Evolutionary conservation across 352 stramenopile genomes (phyloP), one percentile per base, ranked within the genome.

Genomic region (Phytophthora quininea): DNA sequence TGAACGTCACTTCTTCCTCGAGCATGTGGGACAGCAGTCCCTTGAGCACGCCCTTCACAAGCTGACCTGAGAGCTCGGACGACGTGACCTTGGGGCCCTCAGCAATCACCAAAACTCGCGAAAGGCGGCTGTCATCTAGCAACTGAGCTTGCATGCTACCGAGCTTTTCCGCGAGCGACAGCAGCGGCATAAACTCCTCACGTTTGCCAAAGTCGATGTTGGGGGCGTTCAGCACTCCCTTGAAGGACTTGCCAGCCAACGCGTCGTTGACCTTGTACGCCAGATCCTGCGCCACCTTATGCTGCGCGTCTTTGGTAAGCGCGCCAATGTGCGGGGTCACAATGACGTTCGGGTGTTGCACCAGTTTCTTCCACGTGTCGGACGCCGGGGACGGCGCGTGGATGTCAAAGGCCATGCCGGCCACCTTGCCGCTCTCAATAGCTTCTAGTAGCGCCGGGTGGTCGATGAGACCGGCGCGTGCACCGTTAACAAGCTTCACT

Each of bases 261-360:
- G 95, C 98, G 50, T 97, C 80, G 54, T 91, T 86, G 49, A 99
- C 90, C 63, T 98, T 96, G 70, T 92, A 85, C 6, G 94, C 91
- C 65, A 98, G 66, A 55, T 97, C 91, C 47, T 79, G 81, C 52
- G 97, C 95, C 37, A 98, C 91, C 76, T 94, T 93, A 46, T 97
- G 80, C 86, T 99, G 95, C 3, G 95, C 96, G 71, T 98, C 96
- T 35, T 84, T 89, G 1, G 97, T 99, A 24, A 96, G 90, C 14
- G 97, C 97, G 52, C 97, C 97, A 53, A 99, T 94, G 74, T 99
- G 96, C 4, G 96, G 97, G 42, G 97, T 95, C 59, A 97, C 85
- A 40, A 98, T 86, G 37, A 98, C 83, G 58, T 97, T 98, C 24
- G 84, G 64, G 76, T 98, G 93, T 31, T 84, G 73, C 71, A 97